A percentile compares a stretch with the other conserved stretches of the same genome.
Evolutionary conservation across 2,329 filamentous ascomycete species (phyloP).

Genomic region (Cordyceps cateniannulata): DNA sequence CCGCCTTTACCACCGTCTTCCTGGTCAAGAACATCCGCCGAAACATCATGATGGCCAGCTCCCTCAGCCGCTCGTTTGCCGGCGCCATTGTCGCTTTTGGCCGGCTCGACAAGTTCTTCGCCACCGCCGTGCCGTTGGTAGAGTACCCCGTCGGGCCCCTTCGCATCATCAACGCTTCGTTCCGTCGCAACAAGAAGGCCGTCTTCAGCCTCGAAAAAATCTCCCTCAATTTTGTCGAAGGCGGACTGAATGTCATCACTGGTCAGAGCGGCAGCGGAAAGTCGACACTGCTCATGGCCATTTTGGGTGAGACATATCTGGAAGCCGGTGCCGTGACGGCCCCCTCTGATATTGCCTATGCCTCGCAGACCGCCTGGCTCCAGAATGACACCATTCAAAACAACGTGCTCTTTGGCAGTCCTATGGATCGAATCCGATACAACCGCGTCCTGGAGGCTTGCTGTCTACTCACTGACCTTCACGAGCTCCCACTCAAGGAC

Average conservation of each 20-base stretch:
- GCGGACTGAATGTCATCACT: conserved; percentile 47
- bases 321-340: conserved; percentile 41
- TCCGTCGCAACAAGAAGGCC: conserved; percentile 44
- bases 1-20: conserved; percentile 50
- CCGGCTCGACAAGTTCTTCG: conserved; percentile 49
- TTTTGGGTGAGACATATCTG: conserved; percentile 48
- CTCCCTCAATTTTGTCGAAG: conserved; percentile 44
- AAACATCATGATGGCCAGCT: conserved; percentile 45
- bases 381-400: conserved; percentile 50
- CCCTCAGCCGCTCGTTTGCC: conserved; percentile 31
- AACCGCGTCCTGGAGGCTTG: conserved; percentile 49
- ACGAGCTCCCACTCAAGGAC: conserved; percentile 44
- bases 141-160: conserved; percentile 44
- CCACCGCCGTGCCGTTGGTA: conserved; percentile 40
- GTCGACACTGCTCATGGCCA: conserved; percentile 46
- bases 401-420: conserved; percentile 48
- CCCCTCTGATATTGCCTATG: conserved; percentile 48
- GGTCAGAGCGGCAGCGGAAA: conserved; percentile 52
- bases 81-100: conserved; percentile 37
- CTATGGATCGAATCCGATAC: conserved; percentile 47
- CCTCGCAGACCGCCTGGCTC: conserved; percentile 51
- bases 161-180: conserved; percentile 38
- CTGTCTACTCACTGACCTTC: conserved; percentile 44
- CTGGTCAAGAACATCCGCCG: conserved; percentile 47
- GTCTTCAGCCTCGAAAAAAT: conserved; percentile 43